A percentile compares a stretch with the other conserved stretches of the same genome.
phyloP scores from a whole-genome alignment of 2,329 filamentous ascomycete species.

The Scytalidium lignicola region DNA sequence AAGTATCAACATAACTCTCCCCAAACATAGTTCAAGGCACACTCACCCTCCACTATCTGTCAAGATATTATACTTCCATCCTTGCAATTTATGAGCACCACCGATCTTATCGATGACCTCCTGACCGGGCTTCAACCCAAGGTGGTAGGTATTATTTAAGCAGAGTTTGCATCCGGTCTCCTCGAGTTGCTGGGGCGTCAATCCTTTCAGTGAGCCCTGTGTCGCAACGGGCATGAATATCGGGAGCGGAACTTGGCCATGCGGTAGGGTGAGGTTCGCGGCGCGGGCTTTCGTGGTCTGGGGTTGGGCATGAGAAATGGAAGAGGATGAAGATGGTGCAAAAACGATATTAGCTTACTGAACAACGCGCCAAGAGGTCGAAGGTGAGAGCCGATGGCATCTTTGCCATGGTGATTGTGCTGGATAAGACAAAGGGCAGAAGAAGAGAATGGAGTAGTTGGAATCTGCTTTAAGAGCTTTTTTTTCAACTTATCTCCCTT shows the following conservation, averaged over 20 bases:
- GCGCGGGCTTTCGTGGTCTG: conserved; percentile 94
- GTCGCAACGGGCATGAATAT: conserved; percentile 99
- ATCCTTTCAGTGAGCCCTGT: conserved; percentile 88
- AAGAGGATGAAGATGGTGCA: conserved; percentile 4
- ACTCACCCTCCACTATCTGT: conserved; percentile 70
- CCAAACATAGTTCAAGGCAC: conserved; percentile 22
- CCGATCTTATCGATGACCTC: conserved; percentile 81
- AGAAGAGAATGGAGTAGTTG: neutral
- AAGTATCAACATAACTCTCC: too few species aligned
- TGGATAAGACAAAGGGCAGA: neutral
- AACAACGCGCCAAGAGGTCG: conserved; percentile 72
- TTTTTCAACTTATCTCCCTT: too few species aligned
- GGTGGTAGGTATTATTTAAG: conserved; percentile 96
- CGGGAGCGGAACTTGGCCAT: conserved; percentile 84
- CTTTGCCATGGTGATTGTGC: neutral
- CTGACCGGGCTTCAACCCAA: conserved; percentile 92
- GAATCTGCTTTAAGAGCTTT: neutral
- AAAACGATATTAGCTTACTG: conserved; percentile 48
- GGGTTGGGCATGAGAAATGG: conserved; percentile 7
- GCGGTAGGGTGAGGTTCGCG: conserved; percentile 79
- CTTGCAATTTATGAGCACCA: conserved; percentile 89
- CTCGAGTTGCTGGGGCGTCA: conserved; percentile 89
- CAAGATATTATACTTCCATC: conserved; percentile 92
- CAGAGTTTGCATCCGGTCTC: conserved; percentile 85
- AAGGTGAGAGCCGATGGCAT: conserved; percentile 69